These are phyloP conservation scores for Sungouiella blattae DNA, from an alignment of 805 yeast genomes.

Conservation along the genomic window DNA sequence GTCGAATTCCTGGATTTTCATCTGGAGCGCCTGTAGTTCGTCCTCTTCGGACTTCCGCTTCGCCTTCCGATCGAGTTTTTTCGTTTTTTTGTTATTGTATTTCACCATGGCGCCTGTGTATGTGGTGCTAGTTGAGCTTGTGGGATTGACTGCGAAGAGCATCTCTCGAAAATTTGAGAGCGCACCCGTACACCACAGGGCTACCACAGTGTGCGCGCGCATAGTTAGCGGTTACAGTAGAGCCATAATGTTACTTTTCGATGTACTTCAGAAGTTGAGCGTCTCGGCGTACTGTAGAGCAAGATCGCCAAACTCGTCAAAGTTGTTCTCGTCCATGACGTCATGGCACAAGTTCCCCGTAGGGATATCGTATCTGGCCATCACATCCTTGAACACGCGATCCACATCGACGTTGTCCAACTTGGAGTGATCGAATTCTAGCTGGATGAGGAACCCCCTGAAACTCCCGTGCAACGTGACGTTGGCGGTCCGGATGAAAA, in stretches of 20 bases:
- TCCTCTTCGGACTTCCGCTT: constrained; percentile 30
- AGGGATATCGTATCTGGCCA: constrained; percentile 36
- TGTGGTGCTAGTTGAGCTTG: not conserved
- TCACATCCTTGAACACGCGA: constrained; percentile 23
- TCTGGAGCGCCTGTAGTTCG: constrained; percentile 42
- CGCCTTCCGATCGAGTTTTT: constrained; percentile 15
- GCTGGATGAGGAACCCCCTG: constrained; percentile 64
- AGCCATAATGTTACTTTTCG: too few relatives aligned
- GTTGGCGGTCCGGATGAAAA: constrained; percentile 62
- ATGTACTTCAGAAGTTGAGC: constrained; percentile 30
- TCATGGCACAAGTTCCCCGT: constrained; percentile 33
- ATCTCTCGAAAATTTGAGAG: constrained; percentile 2
- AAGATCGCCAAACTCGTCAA: constrained; percentile 37
- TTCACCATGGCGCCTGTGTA: constrained; percentile 9
- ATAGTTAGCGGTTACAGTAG: too few relatives aligned
- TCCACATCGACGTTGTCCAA: constrained; percentile 7
- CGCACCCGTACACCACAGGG: constrained; percentile 3
- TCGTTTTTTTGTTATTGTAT: constrained; percentile 14
- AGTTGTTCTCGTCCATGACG: constrained; percentile 22
- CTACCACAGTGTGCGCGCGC: too few relatives aligned
- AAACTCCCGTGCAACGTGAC: constrained; percentile 72
- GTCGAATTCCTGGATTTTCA: constrained; percentile 53
- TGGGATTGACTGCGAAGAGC: constrained; percentile 5
- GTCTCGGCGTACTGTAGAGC: constrained; percentile 41
- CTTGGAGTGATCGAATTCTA: constrained; percentile 33